Evolutionary conservation across 495 filamentous ascomycete genomes (phyloP).

Genomic region (Cairneyella variabilis): DNA sequence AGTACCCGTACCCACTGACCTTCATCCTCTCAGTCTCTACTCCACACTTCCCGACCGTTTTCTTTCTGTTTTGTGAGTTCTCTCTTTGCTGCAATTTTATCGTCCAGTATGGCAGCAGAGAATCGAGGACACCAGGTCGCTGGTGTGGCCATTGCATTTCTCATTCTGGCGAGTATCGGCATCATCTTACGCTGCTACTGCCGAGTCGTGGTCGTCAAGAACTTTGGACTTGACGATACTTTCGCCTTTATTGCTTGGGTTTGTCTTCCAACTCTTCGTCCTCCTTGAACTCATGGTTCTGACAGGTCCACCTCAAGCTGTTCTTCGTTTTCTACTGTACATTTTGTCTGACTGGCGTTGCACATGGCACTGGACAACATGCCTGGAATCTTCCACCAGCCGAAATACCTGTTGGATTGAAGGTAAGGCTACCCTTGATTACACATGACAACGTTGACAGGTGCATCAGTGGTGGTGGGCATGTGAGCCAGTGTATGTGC

Average conservation of each 20-base stretch:
- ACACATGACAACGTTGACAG: not conserved
- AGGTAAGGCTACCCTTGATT: slow-evolving; percentile 8
- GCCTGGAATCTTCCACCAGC: slow-evolving; percentile 1
- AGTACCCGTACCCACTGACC: not conserved
- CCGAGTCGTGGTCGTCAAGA: slow-evolving; percentile 34
- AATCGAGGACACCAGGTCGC: slow-evolving; percentile 19
- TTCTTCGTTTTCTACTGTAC: slow-evolving; percentile 20
- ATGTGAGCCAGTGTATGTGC: slow-evolving; percentile 36
- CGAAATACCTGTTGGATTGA: slow-evolving; percentile 23
- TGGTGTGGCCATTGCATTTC: slow-evolving; percentile 25
- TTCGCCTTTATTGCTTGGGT: slow-evolving; percentile 26
- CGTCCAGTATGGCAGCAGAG: not conserved
- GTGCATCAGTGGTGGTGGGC: slow-evolving; percentile 28
- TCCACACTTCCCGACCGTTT: too few species aligned
- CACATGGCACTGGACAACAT: slow-evolving; percentile 25
- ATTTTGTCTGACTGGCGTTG: slow-evolving; percentile 19
- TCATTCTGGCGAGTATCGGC: slow-evolving; percentile 29
- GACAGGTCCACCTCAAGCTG: slow-evolving; percentile 9
- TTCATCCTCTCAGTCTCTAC: too few species aligned
- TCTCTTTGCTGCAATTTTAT: not conserved
- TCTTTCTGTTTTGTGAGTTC: not conserved
- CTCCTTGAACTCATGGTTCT: not conserved
- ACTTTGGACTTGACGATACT: slow-evolving; percentile 41
- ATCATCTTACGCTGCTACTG: slow-evolving; percentile 37
- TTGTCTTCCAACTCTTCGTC: not conserved